Base-by-base conservation (phyloP, 306 rosid species). In the Abrus pulchellus region DNA sequence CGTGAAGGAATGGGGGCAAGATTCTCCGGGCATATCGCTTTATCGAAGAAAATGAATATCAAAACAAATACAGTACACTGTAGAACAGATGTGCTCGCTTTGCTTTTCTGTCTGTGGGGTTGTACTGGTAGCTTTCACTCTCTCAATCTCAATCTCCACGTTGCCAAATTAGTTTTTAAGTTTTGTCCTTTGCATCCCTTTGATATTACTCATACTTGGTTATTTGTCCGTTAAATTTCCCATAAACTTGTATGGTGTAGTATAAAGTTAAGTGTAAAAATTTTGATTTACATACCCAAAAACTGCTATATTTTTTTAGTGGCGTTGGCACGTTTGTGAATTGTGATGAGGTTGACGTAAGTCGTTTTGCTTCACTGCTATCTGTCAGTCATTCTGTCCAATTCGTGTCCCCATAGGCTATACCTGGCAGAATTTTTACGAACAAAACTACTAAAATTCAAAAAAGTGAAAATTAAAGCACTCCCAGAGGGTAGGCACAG, bases 1-100 rank as follows among this genome's bases (percentile, higher is more conserved):
- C 20, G 20, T 20, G 20, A 20, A 20, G 0, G 20, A 20, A 20
- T 20, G 20, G 20, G 20, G 20, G 20, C 20, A 88, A 92, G 92
- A 89, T 92, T 90, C 94, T 82, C 75, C 63, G 74, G 87, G 84
- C 86, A 77, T 61, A 20, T 20, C 13, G 79, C 89, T 88, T 90
- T 84, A 87, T 78, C 83, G 72, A 49, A 83, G 87, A 62, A 84
- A 44, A 75, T 70, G 76, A 74, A 83, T 41, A 86, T 69, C 47
- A 90, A 88, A 88, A 75, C 85, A 85, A 72, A 40, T 54, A 76
- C 13, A 72, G 79, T 79, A 87, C 44, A 34, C 47, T 62, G 55
- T 38, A 69, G 73, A 55, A 69, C 88, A 85, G 83, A 80, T 83
- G 78, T 76, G 84, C 43, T 77, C 73, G 83, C 62, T 71, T 49